Evolutionary conservation across 495 filamentous ascomycete genomes (phyloP).

Genomic region (Oidiodendron maius): DNA sequence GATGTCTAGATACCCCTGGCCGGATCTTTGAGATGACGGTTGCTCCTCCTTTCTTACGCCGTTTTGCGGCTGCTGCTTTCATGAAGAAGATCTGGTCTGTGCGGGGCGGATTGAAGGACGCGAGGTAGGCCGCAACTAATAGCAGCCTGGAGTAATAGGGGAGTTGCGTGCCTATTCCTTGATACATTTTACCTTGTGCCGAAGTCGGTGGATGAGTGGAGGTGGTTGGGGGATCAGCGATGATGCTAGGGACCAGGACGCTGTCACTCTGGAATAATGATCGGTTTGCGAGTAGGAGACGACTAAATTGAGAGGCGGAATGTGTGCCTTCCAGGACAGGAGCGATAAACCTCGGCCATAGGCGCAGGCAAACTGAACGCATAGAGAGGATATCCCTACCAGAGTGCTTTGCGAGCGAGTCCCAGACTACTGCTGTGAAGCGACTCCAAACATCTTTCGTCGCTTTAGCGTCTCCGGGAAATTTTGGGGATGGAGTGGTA

Average conservation of each 20-base stretch:
- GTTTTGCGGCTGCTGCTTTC: constrained; percentile 53
- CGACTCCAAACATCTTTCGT: constrained; percentile 68
- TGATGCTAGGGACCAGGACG: constrained; percentile 63
- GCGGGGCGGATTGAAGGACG: constrained; percentile 77
- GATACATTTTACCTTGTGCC: constrained; percentile 4
- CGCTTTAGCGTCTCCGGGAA: constrained; percentile 26
- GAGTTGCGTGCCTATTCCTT: constrained; percentile 36
- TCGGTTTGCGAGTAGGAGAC: constrained; percentile 68
- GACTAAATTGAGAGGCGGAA: constrained; percentile 71
- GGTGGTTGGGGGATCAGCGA: constrained; percentile 31
- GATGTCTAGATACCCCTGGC: constrained; percentile 28
- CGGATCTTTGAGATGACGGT: constrained; percentile 24
- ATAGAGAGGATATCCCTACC: constrained; percentile 60
- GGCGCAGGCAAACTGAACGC: constrained; percentile 43
- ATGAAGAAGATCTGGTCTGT: constrained; percentile 81
- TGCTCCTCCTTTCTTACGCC: constrained; percentile 34
- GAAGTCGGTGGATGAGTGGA: constrained; percentile 3
- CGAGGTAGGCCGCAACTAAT: constrained; percentile 82
- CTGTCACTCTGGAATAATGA: constrained; percentile 71
- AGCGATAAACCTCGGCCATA: constrained; percentile 66
- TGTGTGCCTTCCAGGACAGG: constrained; percentile 60
- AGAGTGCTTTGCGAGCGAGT: constrained; percentile 61
- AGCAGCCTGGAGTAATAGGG: constrained; percentile 80
- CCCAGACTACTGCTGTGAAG: constrained; percentile 69
- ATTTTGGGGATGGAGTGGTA: constrained; percentile 27